Conservation (phyloP, 179 eudicot species). For the Spinacia oleracea region DNA sequence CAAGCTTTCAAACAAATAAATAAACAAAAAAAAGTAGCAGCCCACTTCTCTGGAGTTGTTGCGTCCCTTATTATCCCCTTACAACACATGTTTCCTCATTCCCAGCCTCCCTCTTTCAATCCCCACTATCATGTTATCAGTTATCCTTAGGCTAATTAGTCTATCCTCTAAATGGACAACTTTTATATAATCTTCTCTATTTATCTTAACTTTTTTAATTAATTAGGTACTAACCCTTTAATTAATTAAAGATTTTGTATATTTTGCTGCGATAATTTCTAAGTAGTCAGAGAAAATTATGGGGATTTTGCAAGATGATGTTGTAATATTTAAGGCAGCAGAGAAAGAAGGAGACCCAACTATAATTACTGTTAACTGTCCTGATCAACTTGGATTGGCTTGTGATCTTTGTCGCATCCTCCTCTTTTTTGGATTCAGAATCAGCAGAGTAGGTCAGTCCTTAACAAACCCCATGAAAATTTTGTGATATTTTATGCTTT, state of each 20-base stretch:
- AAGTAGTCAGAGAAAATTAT: conserved; percentile 29
- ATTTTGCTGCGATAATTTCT: not conserved
- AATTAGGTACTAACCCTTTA: not conserved
- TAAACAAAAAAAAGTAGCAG: conserved; percentile 25
- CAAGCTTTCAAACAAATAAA: conserved; percentile 22
- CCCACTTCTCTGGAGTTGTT: conserved; percentile 4
- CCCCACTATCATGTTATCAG: not conserved
- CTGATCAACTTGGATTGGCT: conserved; percentile 89
- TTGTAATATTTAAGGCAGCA: conserved; percentile 54
- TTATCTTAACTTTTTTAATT: not conserved
- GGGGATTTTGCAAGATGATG: conserved; percentile 78
- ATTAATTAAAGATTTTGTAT: not conserved
- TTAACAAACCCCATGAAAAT: not conserved
- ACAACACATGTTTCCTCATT: conserved; percentile 15
- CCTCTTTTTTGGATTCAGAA: conserved; percentile 62
- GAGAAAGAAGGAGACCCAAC: conserved; percentile 73
- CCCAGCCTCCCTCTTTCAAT: conserved; percentile 3
- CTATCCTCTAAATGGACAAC: not conserved
- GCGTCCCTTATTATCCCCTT: conserved; percentile 1
- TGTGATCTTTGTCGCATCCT: conserved; percentile 83
- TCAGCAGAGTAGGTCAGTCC: conserved; percentile 62
- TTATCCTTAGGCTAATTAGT: not conserved
- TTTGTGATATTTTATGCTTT: too few species aligned
- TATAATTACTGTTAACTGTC: conserved; percentile 85
- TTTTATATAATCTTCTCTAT: conserved; percentile 5